phyloP scores from a whole-genome alignment of 768 basidiomycete species.

The Grammothele lineata region DNA sequence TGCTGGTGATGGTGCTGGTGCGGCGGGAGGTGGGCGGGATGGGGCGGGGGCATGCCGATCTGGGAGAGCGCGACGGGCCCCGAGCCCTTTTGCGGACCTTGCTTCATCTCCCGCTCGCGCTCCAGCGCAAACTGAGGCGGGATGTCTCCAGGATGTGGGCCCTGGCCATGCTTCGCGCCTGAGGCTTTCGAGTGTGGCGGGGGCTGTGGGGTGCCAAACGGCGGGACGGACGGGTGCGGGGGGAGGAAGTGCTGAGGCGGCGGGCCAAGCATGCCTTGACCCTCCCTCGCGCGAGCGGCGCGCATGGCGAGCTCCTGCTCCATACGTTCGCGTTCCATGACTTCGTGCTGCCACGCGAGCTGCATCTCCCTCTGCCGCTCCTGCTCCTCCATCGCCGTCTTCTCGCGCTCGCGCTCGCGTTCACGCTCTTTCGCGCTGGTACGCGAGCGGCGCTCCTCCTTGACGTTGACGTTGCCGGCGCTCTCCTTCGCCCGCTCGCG shows the following conservation, averaged over 20 bases:
- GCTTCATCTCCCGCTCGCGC: conserved; percentile 13
- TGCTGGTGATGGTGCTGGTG: conserved; percentile 17
- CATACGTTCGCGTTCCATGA: conserved; percentile 11
- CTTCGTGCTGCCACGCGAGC: conserved; percentile 15
- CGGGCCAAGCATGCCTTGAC: background rate
- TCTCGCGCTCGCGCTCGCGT: conserved; percentile 16
- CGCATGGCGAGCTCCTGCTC: conserved; percentile 24
- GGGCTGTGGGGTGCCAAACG: background rate
- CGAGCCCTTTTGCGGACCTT: conserved; percentile 16
- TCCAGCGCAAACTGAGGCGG: conserved; percentile 12
- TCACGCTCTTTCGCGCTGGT: conserved; percentile 9
- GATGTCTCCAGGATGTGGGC: conserved; percentile 1
- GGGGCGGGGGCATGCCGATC: conserved; percentile 16
- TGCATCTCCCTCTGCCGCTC: conserved; percentile 6
- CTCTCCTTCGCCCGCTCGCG: conserved; percentile 28
- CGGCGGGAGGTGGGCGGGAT: conserved; percentile 8
- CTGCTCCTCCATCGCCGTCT: conserved; percentile 18
- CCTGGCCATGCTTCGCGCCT: conserved; percentile 9
- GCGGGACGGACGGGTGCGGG: no score
- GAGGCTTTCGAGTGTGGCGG: conserved; percentile 3
- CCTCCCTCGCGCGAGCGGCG: conserved; percentile 7
- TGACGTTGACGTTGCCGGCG: conserved; percentile 8
- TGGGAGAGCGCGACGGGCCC: conserved; percentile 7
- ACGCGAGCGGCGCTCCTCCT: conserved; percentile 6
- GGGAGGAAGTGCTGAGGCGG: no score